phyloP scores from a whole-genome alignment of 306 rosid species.

The Ammopiptanthus mongolicus region DNA sequence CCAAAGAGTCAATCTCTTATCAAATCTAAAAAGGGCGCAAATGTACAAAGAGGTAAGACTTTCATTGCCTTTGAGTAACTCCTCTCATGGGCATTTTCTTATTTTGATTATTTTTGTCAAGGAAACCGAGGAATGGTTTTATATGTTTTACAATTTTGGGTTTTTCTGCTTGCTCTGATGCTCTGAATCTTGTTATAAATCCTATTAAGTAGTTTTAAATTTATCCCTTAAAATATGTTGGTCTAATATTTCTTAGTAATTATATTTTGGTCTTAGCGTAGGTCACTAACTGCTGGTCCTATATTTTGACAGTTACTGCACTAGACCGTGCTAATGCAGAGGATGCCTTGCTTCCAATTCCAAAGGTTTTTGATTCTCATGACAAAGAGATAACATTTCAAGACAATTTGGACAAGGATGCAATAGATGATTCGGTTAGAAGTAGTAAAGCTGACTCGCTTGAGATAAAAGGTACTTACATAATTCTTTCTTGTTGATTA shows the following conservation, averaged over 20 bases:
- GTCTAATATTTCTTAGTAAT: neutral
- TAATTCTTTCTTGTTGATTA: constrained; percentile 4
- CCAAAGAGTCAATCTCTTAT: constrained; percentile 48
- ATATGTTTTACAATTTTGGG: neutral
- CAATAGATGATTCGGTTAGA: constrained; percentile 21
- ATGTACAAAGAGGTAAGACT: constrained; percentile 50
- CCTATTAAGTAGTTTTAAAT: constrained; percentile 7
- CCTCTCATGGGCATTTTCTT: neutral
- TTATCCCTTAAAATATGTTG: neutral
- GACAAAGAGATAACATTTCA: constrained; percentile 35
- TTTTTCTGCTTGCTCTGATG: constrained; percentile 14
- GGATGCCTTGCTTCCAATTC: constrained; percentile 85
- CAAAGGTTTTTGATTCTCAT: constrained; percentile 58
- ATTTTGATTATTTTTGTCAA: constrained; percentile 10
- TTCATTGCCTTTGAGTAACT: neutral
- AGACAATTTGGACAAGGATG: constrained; percentile 32
- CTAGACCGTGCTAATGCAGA: constrained; percentile 90
- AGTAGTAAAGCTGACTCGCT: constrained; percentile 30
- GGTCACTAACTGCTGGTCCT: constrained; percentile 31
- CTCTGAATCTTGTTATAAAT: constrained; percentile 17
- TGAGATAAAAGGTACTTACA: constrained; percentile 43
- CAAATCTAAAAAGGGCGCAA: constrained; percentile 60
- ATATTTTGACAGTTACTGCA: constrained; percentile 58
- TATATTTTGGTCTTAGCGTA: neutral
- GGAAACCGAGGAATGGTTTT: neutral